These are phyloP conservation scores for Trametes coccinea DNA, from an alignment of 768 basidiomycete genomes.

Conservation along the genomic window DNA sequence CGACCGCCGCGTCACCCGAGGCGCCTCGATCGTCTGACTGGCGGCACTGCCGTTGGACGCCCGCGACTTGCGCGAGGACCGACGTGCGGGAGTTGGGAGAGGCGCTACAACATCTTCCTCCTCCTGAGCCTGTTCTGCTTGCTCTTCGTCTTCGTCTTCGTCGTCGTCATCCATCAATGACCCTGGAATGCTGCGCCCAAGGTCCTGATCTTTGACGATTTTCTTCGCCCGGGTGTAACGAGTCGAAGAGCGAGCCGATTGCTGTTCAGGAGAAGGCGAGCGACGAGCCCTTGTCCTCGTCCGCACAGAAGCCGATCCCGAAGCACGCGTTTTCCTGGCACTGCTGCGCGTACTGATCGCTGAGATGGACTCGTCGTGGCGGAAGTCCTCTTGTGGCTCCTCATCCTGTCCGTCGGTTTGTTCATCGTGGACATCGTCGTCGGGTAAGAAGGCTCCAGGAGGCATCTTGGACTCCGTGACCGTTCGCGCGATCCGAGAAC, in stretches of 20 bases:
- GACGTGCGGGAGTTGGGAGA: conserved; percentile 28
- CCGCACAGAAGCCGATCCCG: background rate
- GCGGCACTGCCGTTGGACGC: conserved; percentile 16
- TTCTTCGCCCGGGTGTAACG: conserved; percentile 11
- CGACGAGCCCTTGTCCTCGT: conserved; percentile 12
- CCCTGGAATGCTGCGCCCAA: conserved; percentile 33
- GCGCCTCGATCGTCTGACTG: conserved; percentile 22
- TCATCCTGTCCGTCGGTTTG: background rate
- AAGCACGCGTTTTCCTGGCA: background rate
- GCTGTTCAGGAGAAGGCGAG: conserved; percentile 7
- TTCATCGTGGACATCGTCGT: conserved; percentile 38
- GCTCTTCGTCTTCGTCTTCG: conserved; percentile 29
- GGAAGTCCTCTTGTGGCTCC: background rate
- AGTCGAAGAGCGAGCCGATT: conserved; percentile 2
- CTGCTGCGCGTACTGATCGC: conserved; percentile 3
- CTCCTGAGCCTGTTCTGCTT: conserved; percentile 24
- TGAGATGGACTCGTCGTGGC: conserved; percentile 4
- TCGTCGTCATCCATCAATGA: conserved; percentile 32
- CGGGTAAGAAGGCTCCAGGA: conserved; percentile 48
- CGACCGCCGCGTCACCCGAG: conserved; percentile 38
- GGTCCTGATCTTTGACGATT: conserved; percentile 16
- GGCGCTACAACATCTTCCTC: conserved; percentile 37
- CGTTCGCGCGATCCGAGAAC: conserved; percentile 18
- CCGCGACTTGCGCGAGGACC: conserved; percentile 23
- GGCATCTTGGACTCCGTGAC: conserved; percentile 34